Evolutionary conservation across 2,329 filamentous ascomycete species (phyloP).

Genomic region (Ophiostoma ulmi): DNA sequence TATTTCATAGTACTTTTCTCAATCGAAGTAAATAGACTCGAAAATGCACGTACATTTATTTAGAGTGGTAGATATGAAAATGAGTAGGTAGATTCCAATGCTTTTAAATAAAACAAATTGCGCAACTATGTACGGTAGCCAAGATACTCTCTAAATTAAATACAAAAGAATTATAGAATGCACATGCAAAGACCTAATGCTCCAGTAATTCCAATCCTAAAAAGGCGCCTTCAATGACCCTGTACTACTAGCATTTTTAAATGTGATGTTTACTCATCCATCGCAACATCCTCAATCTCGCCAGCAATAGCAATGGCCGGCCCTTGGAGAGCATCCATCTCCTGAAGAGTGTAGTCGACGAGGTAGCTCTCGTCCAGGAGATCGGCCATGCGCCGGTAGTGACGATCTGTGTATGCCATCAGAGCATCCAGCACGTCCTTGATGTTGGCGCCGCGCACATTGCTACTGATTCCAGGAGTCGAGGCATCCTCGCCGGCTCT

Average conservation of each 20-base stretch:
- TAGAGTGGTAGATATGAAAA: background rate
- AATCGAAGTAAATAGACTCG: background rate
- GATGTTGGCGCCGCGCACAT: constrained; percentile 48
- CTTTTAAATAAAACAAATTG: background rate
- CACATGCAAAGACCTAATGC: background rate
- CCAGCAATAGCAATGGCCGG: constrained; percentile 29
- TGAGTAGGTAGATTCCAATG: background rate
- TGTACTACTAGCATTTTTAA: background rate
- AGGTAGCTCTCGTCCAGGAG: constrained; percentile 91
- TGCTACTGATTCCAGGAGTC: constrained; percentile 46
- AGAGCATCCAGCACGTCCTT: constrained; percentile 85
- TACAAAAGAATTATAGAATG: background rate
- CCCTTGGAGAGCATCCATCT: constrained; percentile 72
- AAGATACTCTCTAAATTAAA: background rate
- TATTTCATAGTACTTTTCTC: background rate
- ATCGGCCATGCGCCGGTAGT: constrained; percentile 85
- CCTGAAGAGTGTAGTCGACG: constrained; percentile 83
- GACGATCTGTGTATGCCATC: constrained; percentile 83
- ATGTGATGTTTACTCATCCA: constrained; percentile 24
- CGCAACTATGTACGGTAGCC: background rate
- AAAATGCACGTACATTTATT: background rate
- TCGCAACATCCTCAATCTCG: constrained; percentile 28
- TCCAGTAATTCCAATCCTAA: constrained; percentile 13
- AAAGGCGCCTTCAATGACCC: background rate
- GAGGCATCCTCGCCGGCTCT: constrained; percentile 26